These are phyloP conservation scores for Saccharomyces kudriavzevii DNA, from an alignment of 805 yeast genomes.

Conservation along the genomic window DNA sequence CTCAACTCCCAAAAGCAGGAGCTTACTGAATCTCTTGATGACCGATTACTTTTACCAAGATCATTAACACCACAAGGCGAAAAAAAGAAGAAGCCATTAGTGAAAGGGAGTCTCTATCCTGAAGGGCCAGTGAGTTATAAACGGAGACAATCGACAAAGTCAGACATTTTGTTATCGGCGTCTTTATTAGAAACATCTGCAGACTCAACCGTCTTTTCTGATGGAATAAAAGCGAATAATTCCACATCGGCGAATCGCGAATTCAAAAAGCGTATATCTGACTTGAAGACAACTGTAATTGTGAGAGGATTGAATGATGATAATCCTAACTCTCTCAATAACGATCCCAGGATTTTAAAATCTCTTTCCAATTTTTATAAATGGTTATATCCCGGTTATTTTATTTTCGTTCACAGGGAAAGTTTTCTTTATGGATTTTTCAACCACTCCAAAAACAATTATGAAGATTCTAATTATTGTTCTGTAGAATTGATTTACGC, in stretches of 20 bases:
- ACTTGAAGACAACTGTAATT: slow-evolving; percentile 29
- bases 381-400: slow-evolving; percentile 61
- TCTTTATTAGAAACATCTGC: slow-evolving; percentile 10
- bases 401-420: slow-evolving; percentile 55
- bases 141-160: slow-evolving; percentile 6
- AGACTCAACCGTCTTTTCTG: slow-evolving; percentile 5
- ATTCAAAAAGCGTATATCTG: slow-evolving; percentile 24
- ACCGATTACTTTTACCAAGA: background rate
- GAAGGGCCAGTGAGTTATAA: slow-evolving; percentile 27
- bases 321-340: slow-evolving; percentile 19
- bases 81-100: slow-evolving; percentile 17
- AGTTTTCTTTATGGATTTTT: slow-evolving; percentile 54
- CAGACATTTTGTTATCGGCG: slow-evolving; percentile 7
- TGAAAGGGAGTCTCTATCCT: slow-evolving; percentile 29
- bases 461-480: slow-evolving; percentile 41
- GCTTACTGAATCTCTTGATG: background rate
- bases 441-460: slow-evolving; percentile 40
- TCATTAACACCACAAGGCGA: slow-evolving; percentile 3
- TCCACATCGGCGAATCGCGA: background rate
- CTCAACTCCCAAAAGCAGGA: background rate
- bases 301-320: slow-evolving; percentile 14
- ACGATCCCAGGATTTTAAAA: slow-evolving; percentile 24
- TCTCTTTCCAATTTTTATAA: slow-evolving; percentile 39
- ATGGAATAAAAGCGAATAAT: background rate
- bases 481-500: slow-evolving; percentile 46